Evolutionary conservation across 2,329 filamentous ascomycete species (phyloP), one percentile per base, ranked within the genome.

Genomic region (Phialophora expanda): DNA sequence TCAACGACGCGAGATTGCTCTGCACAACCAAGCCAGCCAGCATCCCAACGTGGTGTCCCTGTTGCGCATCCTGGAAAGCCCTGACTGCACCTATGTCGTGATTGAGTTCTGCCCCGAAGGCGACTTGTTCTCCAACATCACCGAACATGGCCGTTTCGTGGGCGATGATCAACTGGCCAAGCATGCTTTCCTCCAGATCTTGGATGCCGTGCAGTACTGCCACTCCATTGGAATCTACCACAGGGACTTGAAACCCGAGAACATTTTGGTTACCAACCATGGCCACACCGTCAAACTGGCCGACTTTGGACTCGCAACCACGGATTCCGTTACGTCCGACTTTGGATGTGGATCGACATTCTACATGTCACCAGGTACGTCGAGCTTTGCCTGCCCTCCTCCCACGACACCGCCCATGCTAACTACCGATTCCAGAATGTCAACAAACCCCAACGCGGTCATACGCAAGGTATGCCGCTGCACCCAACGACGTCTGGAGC

Each of bases 271-370:
- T 64, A 90, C 91, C 74, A 90, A 97, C 81, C 84, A 89, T 70
- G 94, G 94, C 71, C 87, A 90, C 80, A 95, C 92, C 41, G 92
- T 97, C 76, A 97, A 98, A 82, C 86, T 99, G 71, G 95, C 94
- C 71, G 95, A 99, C 80, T 99, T 99, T 84, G 95, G 95, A 76
- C 87, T 99, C 62, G 95, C 95, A 66, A 98, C 93, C 26, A 89
- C 88, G 65, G 91, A 94, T 71, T 85, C 88, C 71, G 84, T 89
- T 72, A 97, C 94, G 70, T 90, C 93, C 73, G 95, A 99, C 78
- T 97, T 97, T 79, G 95, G 95, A 75, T 99, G 95, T 78, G 95
- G 95, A 70, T 98, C 95, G 34, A 98, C 94, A 14, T 98, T 98
- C 76, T 99, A 99, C 82, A 99, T 98, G 95, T 97, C 93, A 76